phyloP scores from a whole-genome alignment of 2,329 filamentous ascomycete species.

The Huntiella savannae region DNA sequence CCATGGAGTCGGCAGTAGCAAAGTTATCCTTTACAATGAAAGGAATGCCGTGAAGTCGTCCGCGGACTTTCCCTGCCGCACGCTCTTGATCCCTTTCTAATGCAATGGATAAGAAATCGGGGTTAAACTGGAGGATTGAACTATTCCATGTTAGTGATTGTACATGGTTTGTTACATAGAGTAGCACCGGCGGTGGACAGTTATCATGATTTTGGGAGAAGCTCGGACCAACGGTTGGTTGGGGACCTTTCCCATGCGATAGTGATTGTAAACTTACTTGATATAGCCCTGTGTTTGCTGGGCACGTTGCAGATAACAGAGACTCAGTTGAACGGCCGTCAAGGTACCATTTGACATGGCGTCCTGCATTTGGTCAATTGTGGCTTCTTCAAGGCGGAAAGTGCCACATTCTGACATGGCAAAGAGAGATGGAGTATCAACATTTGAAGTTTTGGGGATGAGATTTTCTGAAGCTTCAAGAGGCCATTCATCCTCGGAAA shows the following conservation, averaged over 20 bases:
- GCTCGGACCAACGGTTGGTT: too few species aligned
- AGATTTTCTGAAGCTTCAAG: slow-evolving; percentile 11
- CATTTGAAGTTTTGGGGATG: slow-evolving; percentile 21
- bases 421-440: slow-evolving; percentile 26
- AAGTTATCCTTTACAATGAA: slow-evolving; percentile 61
- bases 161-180: too few species aligned
- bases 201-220: background rate
- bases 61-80: slow-evolving; percentile 32
- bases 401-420: slow-evolving; percentile 43
- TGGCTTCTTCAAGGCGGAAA: slow-evolving; percentile 47
- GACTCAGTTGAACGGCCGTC: slow-evolving; percentile 36
- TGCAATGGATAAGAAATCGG: slow-evolving; percentile 46
- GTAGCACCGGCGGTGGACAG: too few species aligned
- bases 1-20: slow-evolving; percentile 46
- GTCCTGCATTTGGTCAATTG: slow-evolving; percentile 46
- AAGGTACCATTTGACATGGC: slow-evolving; percentile 34
- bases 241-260: too few species aligned
- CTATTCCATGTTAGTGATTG: slow-evolving; percentile 16
- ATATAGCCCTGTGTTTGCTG: slow-evolving; percentile 45
- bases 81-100: slow-evolving; percentile 41
- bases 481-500: background rate
- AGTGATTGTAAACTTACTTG: slow-evolving; percentile 25
- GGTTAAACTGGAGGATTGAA: slow-evolving; percentile 46
- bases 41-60: slow-evolving; percentile 55
- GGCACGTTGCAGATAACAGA: slow-evolving; percentile 43